Evolutionary conservation across 176 grass and related monocot genomes (phyloP), one percentile per base, ranked within the genome.

Genomic region (Ananas comosus): DNA sequence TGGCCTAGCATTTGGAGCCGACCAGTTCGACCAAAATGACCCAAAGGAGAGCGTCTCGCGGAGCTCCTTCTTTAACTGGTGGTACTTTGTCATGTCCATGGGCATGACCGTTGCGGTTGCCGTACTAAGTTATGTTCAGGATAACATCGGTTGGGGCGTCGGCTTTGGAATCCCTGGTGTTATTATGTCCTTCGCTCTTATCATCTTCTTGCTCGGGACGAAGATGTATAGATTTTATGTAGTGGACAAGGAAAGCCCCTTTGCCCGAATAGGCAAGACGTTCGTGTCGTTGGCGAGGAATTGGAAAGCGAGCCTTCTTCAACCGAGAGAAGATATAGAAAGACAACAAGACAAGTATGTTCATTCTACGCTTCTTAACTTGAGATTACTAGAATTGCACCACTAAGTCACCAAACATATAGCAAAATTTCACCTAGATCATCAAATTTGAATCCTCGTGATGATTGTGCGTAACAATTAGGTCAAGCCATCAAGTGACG

Each of bases 21-120:
- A 67, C 29, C 65, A 67, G 16, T 67, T 67, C 12, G 65, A 67
- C 28, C 9, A 13, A 7, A 67, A 14, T 70, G 61, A 63, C 65
- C 33, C 59, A 28, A 10, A 83, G 48, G 81, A 88, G 72, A 48
- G 12, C 59, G 61, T 49, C 51, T 80, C 51, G 3, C 83, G 77
- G 74, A 80, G 81, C 66, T 88, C 81, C 52, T 88, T 83, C 78
- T 88, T 88, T 51, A 83, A 88, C 70, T 88, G 85, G 85, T 88
- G 85, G 85, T 88, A 88, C 49, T 77, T 88, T 70, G 77, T 73
- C 11, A 66, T 74, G 12, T 80, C 64, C 14, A 67, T 68, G 4
- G 25, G 72, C 57, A 86, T 47, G 51, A 19, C 63, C 52, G 4
- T 79, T 29, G 79, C 84, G 61, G 0, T 86, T 59, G 53, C 71